These are phyloP conservation scores for Gautieria morchelliformis DNA, from an alignment of 768 basidiomycete genomes.

Conservation along the genomic window DNA sequence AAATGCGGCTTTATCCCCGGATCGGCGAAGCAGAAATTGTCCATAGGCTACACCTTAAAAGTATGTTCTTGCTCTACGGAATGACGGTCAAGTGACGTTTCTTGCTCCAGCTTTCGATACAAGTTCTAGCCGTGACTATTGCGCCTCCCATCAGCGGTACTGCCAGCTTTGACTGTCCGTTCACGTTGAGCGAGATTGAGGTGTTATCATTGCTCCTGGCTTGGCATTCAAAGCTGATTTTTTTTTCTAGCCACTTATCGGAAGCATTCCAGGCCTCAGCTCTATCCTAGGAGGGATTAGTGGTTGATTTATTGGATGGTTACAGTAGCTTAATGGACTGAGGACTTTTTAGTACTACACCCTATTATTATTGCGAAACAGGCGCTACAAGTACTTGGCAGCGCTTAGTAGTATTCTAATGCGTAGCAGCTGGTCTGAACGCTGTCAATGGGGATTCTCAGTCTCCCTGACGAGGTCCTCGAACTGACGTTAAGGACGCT, in stretches of 20 bases:
- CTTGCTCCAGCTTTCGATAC: conserved; percentile 44
- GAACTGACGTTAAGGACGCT: conserved; percentile 2
- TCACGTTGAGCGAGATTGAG: conserved; percentile 27
- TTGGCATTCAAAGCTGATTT: not conserved
- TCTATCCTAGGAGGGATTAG: not conserved
- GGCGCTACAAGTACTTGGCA: no score
- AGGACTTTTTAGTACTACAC: no score
- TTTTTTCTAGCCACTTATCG: not conserved
- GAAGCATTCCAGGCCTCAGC: not conserved
- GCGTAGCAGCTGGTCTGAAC: not conserved
- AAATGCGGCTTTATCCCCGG: conserved; percentile 50
- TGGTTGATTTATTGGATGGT: no score
- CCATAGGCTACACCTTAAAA: conserved; percentile 56
- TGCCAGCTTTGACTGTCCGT: conserved; percentile 57
- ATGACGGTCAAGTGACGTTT: conserved; percentile 1
- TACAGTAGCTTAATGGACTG: no score
- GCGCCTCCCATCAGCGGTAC: conserved; percentile 55
- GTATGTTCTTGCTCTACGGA: conserved; percentile 27
- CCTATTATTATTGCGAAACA: no score
- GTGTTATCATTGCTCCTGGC: conserved; percentile 15
- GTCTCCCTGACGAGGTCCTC: conserved; percentile 6
- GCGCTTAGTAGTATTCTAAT: no score
- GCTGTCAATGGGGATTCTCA: not conserved
- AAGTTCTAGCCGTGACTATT: conserved; percentile 54
- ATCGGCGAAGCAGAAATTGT: conserved; percentile 36